Conservation (phyloP, 1,284 basidiomycete species). For the Flammula alnicola region DNA sequence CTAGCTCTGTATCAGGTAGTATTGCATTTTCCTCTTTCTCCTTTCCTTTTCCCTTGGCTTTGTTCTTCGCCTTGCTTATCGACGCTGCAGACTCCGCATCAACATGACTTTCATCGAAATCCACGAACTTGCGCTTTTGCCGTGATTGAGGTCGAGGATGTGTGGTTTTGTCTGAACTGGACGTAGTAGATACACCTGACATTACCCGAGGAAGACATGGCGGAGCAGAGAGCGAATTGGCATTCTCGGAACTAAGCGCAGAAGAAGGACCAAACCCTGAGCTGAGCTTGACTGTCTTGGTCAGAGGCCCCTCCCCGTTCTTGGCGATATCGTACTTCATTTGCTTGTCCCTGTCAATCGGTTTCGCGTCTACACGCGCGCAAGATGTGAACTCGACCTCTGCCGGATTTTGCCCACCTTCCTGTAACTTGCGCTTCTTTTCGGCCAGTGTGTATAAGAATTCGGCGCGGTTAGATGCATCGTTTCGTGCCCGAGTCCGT, state of each 20-base stretch:
- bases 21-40: conserved; percentile 20
- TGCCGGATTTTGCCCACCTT: conserved; percentile 14
- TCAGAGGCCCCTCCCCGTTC: conserved; percentile 76
- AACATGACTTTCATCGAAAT: conserved; percentile 2
- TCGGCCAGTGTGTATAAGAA: conserved; percentile 64
- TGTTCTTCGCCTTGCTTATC: neutral
- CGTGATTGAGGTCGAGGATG: neutral
- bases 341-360: conserved; percentile 71
- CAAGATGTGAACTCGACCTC: conserved; percentile 49
- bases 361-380: conserved; percentile 72
- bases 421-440: conserved; percentile 48
- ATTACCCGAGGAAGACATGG: too few species aligned
- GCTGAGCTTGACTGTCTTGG: conserved; percentile 50
- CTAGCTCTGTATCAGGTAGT: neutral
- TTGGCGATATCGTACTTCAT: conserved; percentile 85
- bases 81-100: neutral
- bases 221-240: too few species aligned
- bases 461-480: conserved; percentile 74
- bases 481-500: conserved; percentile 67
- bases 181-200: too few species aligned
- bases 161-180: too few species aligned
- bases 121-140: conserved; percentile 14
- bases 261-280: neutral
- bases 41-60: conserved; percentile 25
- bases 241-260: neutral